A percentile compares a stretch with the other conserved stretches of the same genome.
phyloP scores from a whole-genome alignment of 441 rosid genomes.

The Pelargonium fulgidum region DNA sequence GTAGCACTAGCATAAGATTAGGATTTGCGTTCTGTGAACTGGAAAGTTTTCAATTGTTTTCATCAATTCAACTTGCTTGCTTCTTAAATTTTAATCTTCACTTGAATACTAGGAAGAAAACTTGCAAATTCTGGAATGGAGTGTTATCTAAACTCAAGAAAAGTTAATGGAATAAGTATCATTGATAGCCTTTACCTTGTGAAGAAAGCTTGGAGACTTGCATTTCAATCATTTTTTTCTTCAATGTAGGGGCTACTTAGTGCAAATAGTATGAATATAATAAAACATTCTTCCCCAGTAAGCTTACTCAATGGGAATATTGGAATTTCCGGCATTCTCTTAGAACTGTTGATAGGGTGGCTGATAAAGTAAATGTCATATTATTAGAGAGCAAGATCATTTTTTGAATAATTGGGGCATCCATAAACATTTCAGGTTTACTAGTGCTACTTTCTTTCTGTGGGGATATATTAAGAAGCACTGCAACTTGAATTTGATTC shows the following conservation, averaged over 20 bases:
- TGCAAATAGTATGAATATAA: too few species aligned
- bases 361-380: neutral
- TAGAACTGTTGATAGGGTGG: constrained; percentile 3
- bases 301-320: neutral
- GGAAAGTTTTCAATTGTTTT: neutral
- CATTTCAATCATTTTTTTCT: too few species aligned
- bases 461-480: too few species aligned
- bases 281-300: too few species aligned
- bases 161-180: neutral
- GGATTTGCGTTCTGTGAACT: neutral
- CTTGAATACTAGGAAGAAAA: neutral
- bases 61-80: neutral
- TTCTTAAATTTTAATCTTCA: neutral
- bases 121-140: neutral
- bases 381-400: neutral
- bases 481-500: too few species aligned
- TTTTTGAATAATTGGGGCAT: neutral
- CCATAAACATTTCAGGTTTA: neutral
- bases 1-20: neutral
- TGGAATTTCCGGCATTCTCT: neutral
- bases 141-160: neutral
- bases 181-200: too few species aligned
- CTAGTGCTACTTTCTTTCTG: too few species aligned
- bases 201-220: too few species aligned
- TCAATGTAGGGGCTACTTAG: too few species aligned